Conservation (phyloP, 116 monocot genomes). For the Posidonia oceanica region DNA sequence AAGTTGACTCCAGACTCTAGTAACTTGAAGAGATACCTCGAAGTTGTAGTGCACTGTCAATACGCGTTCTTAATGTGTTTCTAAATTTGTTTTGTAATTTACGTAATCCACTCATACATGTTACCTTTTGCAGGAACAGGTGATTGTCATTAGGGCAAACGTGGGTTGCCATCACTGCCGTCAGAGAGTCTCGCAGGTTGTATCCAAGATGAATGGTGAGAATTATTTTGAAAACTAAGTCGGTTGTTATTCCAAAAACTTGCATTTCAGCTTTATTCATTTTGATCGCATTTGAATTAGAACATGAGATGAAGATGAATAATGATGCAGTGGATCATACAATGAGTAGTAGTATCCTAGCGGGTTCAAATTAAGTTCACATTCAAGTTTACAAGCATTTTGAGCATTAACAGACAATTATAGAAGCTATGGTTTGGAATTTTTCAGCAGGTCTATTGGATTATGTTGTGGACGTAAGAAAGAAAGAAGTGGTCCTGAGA, state of each 20-base stretch:
- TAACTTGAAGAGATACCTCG: too few relatives aligned
- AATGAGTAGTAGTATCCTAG: too few relatives aligned
- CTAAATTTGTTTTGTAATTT: too few relatives aligned
- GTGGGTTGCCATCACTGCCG: slow-evolving; percentile 51
- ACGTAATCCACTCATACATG: too few relatives aligned
- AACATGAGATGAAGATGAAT: too few relatives aligned
- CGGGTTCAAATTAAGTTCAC: not conserved
- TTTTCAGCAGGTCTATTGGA: slow-evolving; percentile 49
- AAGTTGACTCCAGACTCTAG: too few relatives aligned
- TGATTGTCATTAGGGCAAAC: slow-evolving; percentile 59
- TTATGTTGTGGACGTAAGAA: slow-evolving; percentile 54
- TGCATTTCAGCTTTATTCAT: not conserved
- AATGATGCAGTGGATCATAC: too few relatives aligned
- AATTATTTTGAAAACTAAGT: not conserved
- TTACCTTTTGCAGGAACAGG: slow-evolving; percentile 33
- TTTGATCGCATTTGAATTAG: not conserved
- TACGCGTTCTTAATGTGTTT: too few relatives aligned
- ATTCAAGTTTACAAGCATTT: not conserved
- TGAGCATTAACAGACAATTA: not conserved
- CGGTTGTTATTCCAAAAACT: not conserved
- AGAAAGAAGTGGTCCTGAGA: slow-evolving; percentile 54
- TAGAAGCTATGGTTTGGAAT: not conserved
- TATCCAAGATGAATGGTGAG: slow-evolving; percentile 80
- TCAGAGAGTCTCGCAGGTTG: slow-evolving; percentile 33
- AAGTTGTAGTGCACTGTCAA: too few relatives aligned